Evolutionary conservation across 495 filamentous ascomycete species (phyloP).

Genomic region (Aspergillus bertholletiae): DNA sequence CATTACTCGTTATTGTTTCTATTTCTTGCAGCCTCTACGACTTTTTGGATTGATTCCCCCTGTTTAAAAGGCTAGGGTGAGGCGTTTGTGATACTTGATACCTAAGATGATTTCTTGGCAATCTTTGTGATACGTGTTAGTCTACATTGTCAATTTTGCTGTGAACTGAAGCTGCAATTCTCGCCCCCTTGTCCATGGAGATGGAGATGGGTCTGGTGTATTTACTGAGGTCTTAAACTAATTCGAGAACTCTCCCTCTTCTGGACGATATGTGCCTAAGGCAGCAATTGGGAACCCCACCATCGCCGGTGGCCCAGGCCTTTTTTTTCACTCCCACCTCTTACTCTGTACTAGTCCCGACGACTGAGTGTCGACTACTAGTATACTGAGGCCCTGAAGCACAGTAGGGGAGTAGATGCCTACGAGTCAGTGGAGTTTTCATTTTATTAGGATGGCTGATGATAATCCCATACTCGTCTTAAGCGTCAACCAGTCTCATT

Average conservation of each 20-base stretch:
- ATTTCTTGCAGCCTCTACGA: background rate
- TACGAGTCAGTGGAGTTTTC: background rate
- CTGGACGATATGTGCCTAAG: too few species aligned
- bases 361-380: too few species aligned
- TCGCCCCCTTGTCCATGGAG: background rate
- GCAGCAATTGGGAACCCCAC: too few species aligned
- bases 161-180: background rate
- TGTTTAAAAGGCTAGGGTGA: constrained; percentile 27
- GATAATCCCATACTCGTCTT: background rate
- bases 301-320: too few species aligned
- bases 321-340: background rate
- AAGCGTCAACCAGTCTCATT: background rate
- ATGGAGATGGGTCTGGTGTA: background rate
- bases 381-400: too few species aligned
- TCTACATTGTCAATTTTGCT: background rate
- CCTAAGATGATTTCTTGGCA: constrained; percentile 13
- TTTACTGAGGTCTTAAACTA: background rate
- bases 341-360: too few species aligned
- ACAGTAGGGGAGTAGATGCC: too few species aligned
- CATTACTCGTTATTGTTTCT: constrained; percentile 2
- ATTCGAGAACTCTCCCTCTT: background rate
- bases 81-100: constrained; percentile 27
- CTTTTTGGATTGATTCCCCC: constrained; percentile 4
- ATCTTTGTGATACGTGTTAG: constrained; percentile 1
- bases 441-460: background rate